Conservation (phyloP, 75 land plant species). For the Larix kaempferi region DNA sequence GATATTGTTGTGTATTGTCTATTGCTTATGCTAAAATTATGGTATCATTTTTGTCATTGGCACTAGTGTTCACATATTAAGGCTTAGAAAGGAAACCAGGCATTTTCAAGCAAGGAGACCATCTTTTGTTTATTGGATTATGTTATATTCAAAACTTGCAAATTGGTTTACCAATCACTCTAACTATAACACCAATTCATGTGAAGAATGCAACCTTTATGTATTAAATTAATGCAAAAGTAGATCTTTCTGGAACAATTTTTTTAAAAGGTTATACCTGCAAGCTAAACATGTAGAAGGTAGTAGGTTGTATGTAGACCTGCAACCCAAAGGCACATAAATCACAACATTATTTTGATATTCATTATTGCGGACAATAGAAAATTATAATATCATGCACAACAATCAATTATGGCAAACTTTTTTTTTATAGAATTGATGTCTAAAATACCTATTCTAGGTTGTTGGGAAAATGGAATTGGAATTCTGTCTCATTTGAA, state of each 20-base stretch:
- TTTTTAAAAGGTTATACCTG: not conserved
- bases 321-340: not conserved
- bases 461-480: no score
- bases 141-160: conserved; percentile 1
- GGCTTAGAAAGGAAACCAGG: not conserved
- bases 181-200: not conserved
- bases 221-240: no score
- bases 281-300: not conserved
- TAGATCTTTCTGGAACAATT: not conserved
- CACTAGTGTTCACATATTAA: not conserved
- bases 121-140: no score
- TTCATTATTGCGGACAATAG: no score
- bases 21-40: not conserved
- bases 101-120: not conserved
- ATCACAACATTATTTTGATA: not conserved
- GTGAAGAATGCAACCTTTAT: no score
- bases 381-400: no score
- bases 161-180: conserved; percentile 3
- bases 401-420: no score
- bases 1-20: no score
- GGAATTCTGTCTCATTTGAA: no score
- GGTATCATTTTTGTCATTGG: conserved; percentile 5
- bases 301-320: conserved; percentile 1
- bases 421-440: no score
- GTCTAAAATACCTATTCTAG: no score